These are phyloP conservation scores for Globisporangium iwayamae DNA, from an alignment of 352 stramenopile species.

Conservation along the genomic window DNA sequence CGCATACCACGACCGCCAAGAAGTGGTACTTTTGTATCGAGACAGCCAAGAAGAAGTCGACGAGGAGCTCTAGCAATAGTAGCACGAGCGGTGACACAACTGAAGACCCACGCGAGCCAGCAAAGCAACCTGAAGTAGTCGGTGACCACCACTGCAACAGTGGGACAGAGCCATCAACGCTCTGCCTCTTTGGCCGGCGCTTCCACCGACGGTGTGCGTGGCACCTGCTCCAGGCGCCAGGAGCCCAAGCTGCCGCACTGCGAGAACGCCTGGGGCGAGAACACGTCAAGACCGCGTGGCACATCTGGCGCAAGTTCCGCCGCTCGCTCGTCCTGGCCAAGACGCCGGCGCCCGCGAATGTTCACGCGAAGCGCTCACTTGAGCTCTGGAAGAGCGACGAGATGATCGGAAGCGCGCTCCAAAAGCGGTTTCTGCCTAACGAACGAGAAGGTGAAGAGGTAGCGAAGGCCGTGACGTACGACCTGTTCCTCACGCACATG, in stretches of 20 bases:
- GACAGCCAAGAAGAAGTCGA: background rate
- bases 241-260: conserved; percentile 10
- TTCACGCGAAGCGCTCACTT: conserved; percentile 52
- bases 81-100: background rate
- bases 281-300: conserved; percentile 68
- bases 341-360: conserved; percentile 22
- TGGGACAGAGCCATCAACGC: background rate
- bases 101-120: background rate
- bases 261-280: conserved; percentile 49
- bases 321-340: conserved; percentile 19
- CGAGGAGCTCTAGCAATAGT: background rate
- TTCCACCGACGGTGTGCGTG: conserved; percentile 55
- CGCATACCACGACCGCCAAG: conserved; percentile 58
- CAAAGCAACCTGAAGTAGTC: background rate
- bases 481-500: conserved; percentile 37
- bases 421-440: conserved; percentile 28
- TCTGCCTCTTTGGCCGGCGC: conserved; percentile 61
- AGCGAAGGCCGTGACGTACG: conserved; percentile 32
- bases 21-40: conserved; percentile 71
- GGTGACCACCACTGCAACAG: background rate
- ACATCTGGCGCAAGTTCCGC: conserved; percentile 67
- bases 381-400: conserved; percentile 65
- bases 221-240: conserved; percentile 34
- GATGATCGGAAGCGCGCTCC: conserved; percentile 45
- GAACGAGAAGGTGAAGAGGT: background rate